Percentiles rank a stretch among this genome's conserved stretches.
Conservation (phyloP, 305 asterid genomes). For the Plantago lanceolata region DNA sequence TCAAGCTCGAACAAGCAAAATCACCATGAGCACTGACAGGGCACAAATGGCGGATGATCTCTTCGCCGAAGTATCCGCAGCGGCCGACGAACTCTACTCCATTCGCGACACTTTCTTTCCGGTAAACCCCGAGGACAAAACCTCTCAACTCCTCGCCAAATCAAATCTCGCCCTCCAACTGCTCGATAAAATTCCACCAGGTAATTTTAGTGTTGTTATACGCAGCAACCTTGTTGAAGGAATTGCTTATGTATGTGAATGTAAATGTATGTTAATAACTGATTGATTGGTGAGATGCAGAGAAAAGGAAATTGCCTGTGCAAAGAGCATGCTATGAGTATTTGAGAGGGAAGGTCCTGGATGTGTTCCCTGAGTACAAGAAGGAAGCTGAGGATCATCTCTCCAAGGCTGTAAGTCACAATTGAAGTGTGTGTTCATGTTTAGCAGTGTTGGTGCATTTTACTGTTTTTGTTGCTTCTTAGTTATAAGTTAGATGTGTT, state of each 20-base stretch:
- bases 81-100: conserved; percentile 56
- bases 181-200: conserved; percentile 67
- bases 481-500: too few species aligned
- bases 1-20: conserved; percentile 19
- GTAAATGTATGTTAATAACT: not conserved
- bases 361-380: conserved; percentile 67
- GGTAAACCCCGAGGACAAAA: conserved; percentile 52
- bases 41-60: conserved; percentile 31
- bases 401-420: conserved; percentile 85
- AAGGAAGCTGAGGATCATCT: conserved; percentile 96
- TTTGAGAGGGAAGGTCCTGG: conserved; percentile 75
- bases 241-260: not conserved
- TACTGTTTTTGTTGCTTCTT: too few species aligned
- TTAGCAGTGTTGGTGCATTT: too few species aligned
- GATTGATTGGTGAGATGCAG: conserved; percentile 38
- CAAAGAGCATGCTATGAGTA: conserved; percentile 74
- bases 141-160: conserved; percentile 40
- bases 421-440: too few species aligned
- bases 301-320: conserved; percentile 55
- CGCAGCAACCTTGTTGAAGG: not conserved
- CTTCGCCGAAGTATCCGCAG: conserved; percentile 39
- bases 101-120: conserved; percentile 64
- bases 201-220: conserved; percentile 27
- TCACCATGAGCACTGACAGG: conserved; percentile 26
- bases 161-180: conserved; percentile 55